Percentiles rank a stretch among this genome's conserved stretches.
Evolutionary conservation across 129 eudicot species (phyloP).

Genomic region (Flaveria robusta): DNA sequence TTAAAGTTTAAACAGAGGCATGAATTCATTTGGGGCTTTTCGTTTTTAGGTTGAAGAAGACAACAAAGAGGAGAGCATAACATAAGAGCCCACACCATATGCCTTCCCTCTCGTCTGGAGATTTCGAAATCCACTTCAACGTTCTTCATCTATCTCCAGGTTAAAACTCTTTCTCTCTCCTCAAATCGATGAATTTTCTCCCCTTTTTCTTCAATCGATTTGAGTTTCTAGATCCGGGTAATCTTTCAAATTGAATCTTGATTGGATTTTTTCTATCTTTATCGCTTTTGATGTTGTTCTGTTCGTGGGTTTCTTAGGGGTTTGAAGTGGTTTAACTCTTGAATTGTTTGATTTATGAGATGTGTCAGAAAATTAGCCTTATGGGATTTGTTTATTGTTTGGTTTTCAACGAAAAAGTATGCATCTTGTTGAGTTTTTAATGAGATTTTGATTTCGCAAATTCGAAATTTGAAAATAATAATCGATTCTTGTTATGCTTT

Average conservation of each 20-base stretch:
- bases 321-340: slow-evolving; percentile 25
- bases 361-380: slow-evolving; percentile 21
- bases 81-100: not conserved
- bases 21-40: not conserved
- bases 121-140: slow-evolving; percentile 25
- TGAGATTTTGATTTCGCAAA: not conserved
- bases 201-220: slow-evolving; percentile 3
- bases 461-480: not conserved
- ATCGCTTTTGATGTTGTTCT: not conserved
- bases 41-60: slow-evolving; percentile 20
- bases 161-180: slow-evolving; percentile 20
- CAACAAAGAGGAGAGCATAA: slow-evolving; percentile 28
- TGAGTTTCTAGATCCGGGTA: slow-evolving; percentile 46
- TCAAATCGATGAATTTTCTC: not conserved
- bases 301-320: slow-evolving; percentile 37
- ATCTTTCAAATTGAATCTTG: slow-evolving; percentile 29
- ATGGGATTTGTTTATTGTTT: slow-evolving; percentile 29
- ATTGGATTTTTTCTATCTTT: slow-evolving; percentile 17
- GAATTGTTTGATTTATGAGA: not conserved
- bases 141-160: slow-evolving; percentile 23
- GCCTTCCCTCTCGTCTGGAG: slow-evolving; percentile 18
- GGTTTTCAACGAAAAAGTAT: slow-evolving; percentile 11
- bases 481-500: slow-evolving; percentile 2
- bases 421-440: slow-evolving; percentile 17
- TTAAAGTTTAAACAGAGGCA: not conserved